Evolutionary conservation across 441 rosid species (phyloP), one percentile per base, ranked within the genome.

Genomic region (Mallotus japonicus): DNA sequence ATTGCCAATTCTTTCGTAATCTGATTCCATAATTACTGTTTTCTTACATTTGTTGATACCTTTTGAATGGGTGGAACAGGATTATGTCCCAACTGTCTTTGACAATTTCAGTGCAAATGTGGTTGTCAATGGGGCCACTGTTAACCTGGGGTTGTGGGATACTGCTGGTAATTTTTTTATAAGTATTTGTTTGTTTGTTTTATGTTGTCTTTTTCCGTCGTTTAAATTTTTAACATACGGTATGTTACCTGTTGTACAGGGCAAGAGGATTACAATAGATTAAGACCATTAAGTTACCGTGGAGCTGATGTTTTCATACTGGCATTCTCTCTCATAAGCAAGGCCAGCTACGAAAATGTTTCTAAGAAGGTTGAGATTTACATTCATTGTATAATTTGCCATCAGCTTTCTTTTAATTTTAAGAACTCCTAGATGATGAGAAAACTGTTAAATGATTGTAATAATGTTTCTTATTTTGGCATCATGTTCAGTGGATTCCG

Each of bases 91-190:
- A 13, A 92, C 97, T 59, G 97, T 92, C 67, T 90, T 92, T 76
- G 97, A 92, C 87, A 92, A 92, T 86, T 92, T 92, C 88, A 92
- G 97, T 72, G 97, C 97, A 73, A 92, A 92, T 83, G 97, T 92
- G 67, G 92, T 92, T 46, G 97, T 92, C 37, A 87, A 92, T 80
- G 97, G 97, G 17, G 81, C 76, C 72, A 90, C 96, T 7, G 92
- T 92, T 61, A 92, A 92, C 83, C 78, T 92, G 67, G 97, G 97
- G 8, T 83, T 92, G 57, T 92, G 96, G 97, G 97, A 92, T 76
- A 90, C 97, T 60, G 97, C 97, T 22, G 97, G 97, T 92, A 83
- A 83, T 65, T 74, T 75, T 62, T 9, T 46, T 3, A 49, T 37
- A 54, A 19, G 6, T 54, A 5, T 54, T 54, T 5, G 22, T 54